These are phyloP conservation scores for Colletotrichum paranaense DNA, from an alignment of 2,329 filamentous ascomycete species.

Conservation along the genomic window DNA sequence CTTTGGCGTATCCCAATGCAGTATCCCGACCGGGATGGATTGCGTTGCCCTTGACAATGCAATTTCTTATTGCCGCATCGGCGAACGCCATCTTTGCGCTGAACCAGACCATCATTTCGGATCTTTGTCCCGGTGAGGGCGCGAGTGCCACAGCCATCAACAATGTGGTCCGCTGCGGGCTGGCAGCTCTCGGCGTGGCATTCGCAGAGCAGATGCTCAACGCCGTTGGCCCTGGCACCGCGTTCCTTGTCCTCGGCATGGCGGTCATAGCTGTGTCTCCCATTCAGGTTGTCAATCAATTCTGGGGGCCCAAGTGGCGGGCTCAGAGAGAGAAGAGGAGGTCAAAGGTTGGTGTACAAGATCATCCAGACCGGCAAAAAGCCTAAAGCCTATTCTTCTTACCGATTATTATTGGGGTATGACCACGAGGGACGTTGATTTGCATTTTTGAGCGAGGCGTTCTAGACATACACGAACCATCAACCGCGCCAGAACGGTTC, in stretches of 20 bases:
- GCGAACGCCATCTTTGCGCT: constrained; percentile 50
- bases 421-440: neutral
- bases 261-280: constrained; percentile 26
- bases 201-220: constrained; percentile 30
- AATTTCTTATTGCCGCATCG: constrained; percentile 49
- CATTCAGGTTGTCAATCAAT: constrained; percentile 31
- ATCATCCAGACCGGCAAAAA: constrained; percentile 25
- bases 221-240: constrained; percentile 22
- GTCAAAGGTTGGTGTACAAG: neutral
- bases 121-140: constrained; percentile 44
- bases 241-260: constrained; percentile 20
- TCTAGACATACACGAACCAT: neutral
- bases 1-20: constrained; percentile 38
- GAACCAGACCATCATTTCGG: constrained; percentile 48
- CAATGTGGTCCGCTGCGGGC: constrained; percentile 41
- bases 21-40: constrained; percentile 39
- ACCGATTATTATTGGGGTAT: neutral
- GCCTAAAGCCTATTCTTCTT: neutral
- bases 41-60: constrained; percentile 40
- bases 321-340: constrained; percentile 18
- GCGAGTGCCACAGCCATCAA: constrained; percentile 49
- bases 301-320: constrained; percentile 31
- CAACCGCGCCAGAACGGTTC: no score
- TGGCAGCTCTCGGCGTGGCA: constrained; percentile 24
- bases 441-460: neutral